Evolutionary conservation across 2,329 filamentous ascomycete genomes (phyloP), one percentile per base, ranked within the genome.

Genomic region (Stachybotrys echinatus): DNA sequence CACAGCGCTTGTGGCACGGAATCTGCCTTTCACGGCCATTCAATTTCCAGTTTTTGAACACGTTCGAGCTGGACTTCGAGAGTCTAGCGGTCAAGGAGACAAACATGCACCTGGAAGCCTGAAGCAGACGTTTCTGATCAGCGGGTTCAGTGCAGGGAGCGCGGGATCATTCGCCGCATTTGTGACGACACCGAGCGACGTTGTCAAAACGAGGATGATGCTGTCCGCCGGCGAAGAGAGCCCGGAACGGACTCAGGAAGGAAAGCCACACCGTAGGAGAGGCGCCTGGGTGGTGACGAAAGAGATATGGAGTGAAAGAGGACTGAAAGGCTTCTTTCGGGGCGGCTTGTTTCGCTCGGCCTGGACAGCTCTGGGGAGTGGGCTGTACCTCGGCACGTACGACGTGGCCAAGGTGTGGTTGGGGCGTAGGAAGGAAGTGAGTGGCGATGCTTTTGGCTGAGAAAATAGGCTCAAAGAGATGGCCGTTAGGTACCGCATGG

Each of bases 171-270:
- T 92, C 8, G 85, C 90, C 0, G 88, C 91, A 1, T 79, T 88
- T 10, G 65, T 94, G n/a, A 96, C 91, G 2, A 95, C 91, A 47
- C 92, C 92, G 0, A 83, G 91, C 49, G 92, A 96, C 66, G 89
- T 95, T 10, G 80, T 96, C 21, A 95, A 96, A 74, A 95, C 91
- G 55, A 74, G 89, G 46, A 87, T 95, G 69, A 96, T 95, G 91
- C 74, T 96, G 22, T 76, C 79, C 23, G 83, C 83, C 2, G 49
- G 52, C 50, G 46, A 53, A 2, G 48, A 54, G 31, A 46, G 49
- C 42, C 37, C 51, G 20, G 54, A 49, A 50, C 65, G 50, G 52
- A 58, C 48, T 52, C 56, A 48, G 57, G 51, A 63, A 55, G n/a
- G 18, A 56, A 61, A 57, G 12, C 45, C 58, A 61, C 7, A 63